phyloP scores from a whole-genome alignment of 192 early-diverging fungal species.

The Coemansia sp. region DNA sequence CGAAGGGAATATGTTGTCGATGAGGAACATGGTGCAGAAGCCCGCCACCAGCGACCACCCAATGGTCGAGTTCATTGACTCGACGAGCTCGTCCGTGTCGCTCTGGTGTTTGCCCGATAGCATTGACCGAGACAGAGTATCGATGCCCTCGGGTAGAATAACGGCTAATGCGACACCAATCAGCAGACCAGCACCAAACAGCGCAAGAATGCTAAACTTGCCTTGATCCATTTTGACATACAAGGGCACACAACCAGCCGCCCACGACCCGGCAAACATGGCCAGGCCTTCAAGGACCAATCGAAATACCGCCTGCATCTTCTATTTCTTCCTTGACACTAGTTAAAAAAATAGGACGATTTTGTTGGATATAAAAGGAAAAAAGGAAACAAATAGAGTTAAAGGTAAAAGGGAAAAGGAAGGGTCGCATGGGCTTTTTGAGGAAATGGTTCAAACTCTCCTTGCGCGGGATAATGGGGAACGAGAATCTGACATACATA shows the following conservation, averaged over 20 bases:
- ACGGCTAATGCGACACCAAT: conserved; percentile 89
- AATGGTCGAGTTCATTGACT: conserved; percentile 54
- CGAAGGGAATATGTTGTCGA: conserved; percentile 59
- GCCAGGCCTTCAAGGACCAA: conserved; percentile 54
- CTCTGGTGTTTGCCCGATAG: conserved; percentile 12
- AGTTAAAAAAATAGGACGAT: background rate
- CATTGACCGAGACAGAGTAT: conserved; percentile 66
- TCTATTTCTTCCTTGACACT: background rate
- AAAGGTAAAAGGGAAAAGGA: background rate
- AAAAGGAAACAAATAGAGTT: conserved; percentile 5
- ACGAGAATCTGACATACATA: background rate
- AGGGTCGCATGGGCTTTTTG: too few species aligned
- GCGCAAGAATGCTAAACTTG: conserved; percentile 64
- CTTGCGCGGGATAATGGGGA: background rate
- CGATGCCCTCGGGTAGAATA: conserved; percentile 93
- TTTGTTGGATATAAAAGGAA: background rate
- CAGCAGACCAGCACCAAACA: conserved; percentile 88
- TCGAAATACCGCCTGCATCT: conserved; percentile 48
- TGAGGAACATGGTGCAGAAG: conserved; percentile 86
- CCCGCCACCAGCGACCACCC: conserved; percentile 78
- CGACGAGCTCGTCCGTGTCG: conserved; percentile 8
- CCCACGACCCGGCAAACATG: conserved; percentile 84
- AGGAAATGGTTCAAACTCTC: too few species aligned
- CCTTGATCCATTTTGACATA: conserved; percentile 73
- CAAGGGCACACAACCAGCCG: conserved; percentile 83